Conservation (phyloP, 2,329 filamentous ascomycete species). For the Aspergillus thermomutatus region DNA sequence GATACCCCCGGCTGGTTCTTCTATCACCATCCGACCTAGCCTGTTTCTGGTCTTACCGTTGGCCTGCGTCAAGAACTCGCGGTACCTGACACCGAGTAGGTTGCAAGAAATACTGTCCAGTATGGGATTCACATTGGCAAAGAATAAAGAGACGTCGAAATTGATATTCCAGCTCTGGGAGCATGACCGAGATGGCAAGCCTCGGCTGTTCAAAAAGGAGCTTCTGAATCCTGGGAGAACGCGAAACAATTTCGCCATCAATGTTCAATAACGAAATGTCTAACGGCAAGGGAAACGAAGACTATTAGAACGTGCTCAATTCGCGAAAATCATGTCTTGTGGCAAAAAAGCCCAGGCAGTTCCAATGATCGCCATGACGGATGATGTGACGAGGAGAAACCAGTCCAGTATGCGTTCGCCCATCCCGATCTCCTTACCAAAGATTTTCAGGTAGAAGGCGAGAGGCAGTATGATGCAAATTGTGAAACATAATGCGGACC, state of each 20-base stretch:
- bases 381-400: conserved; percentile 66
- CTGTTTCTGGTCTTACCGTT: conserved; percentile 88
- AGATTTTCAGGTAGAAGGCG: conserved; percentile 86
- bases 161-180: conserved; percentile 88
- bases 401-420: conserved; percentile 66
- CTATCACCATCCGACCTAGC: conserved; percentile 42
- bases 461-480: conserved; percentile 91
- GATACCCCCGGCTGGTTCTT: conserved; percentile 12
- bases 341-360: conserved; percentile 88
- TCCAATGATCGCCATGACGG: conserved; percentile 67
- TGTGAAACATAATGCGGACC: conserved; percentile 84
- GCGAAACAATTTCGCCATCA: conserved; percentile 89
- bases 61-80: conserved; percentile 83
- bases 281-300: neutral
- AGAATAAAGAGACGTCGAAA: conserved; percentile 74
- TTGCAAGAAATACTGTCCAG: conserved; percentile 70
- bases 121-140: conserved; percentile 66
- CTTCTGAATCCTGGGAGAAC: conserved; percentile 71
- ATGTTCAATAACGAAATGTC: conserved; percentile 46
- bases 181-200: conserved; percentile 35
- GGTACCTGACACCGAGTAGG: conserved; percentile 74
- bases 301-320: conserved; percentile 7
- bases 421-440: conserved; percentile 65
- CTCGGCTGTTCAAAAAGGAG: conserved; percentile 61
- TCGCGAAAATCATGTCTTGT: conserved; percentile 64